phyloP scores from a whole-genome alignment of 768 basidiomycete genomes.

The Macrocybe gigantea region DNA sequence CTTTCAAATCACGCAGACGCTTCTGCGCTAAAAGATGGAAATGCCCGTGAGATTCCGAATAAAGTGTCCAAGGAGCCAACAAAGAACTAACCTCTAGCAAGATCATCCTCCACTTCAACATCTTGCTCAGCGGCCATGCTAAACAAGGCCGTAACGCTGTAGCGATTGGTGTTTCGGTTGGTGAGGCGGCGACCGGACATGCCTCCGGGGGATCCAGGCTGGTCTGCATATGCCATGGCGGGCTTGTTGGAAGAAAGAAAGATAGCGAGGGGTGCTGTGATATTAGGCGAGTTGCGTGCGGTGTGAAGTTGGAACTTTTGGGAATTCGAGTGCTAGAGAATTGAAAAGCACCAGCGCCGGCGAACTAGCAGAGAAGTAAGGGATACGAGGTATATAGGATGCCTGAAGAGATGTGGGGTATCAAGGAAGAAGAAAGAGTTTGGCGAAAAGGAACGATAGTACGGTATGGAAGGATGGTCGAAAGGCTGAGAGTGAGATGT shows the following conservation, averaged over 20 bases:
- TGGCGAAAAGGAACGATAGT: conserved; percentile 7
- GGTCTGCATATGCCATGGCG: conserved; percentile 58
- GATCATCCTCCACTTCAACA: conserved; percentile 94
- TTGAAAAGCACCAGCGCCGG: conserved; percentile 41
- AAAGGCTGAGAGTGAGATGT: conserved; percentile 1
- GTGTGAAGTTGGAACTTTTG: conserved; percentile 8
- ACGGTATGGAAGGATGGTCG: not conserved
- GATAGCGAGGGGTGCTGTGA: conserved; percentile 12
- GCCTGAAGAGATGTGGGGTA: conserved; percentile 27
- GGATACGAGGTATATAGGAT: conserved; percentile 15
- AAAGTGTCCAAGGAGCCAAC: conserved; percentile 1
- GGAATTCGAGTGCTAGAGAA: conserved; percentile 15
- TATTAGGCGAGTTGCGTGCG: conserved; percentile 8
- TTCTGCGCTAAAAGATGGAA: conserved; percentile 70
- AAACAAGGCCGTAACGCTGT: conserved; percentile 92
- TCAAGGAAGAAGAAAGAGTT: conserved; percentile 20
- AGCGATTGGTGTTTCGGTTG: conserved; percentile 93
- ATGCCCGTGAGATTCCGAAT: conserved; percentile 1
- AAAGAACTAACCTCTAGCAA: conserved; percentile 75
- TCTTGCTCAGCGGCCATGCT: conserved; percentile 99
- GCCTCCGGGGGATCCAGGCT: conserved; percentile 56
- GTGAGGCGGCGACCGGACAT: conserved; percentile 73
- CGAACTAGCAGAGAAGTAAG: conserved; percentile 20
- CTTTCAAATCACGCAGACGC: conserved; percentile 91
- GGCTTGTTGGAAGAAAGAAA: conserved; percentile 22